phyloP scores from a whole-genome alignment of 1,139 yeast genomes.

The Magnusiomyces paraingens region DNA sequence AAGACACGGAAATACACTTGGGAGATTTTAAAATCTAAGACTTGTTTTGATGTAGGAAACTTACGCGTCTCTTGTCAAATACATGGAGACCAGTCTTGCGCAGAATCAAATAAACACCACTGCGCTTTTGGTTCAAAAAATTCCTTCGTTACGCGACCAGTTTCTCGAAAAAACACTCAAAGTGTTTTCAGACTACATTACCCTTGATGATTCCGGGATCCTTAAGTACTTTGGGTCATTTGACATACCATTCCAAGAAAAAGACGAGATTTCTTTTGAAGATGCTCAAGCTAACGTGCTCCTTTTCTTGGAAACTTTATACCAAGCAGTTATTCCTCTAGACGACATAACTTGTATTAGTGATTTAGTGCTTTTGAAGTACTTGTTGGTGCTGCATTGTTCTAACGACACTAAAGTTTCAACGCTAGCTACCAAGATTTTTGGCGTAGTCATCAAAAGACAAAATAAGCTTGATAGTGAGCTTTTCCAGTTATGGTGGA shows the following conservation, averaged over 20 bases:
- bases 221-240: conserved; percentile 5
- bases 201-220: conserved; percentile 10
- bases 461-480: conserved; percentile 8
- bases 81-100: background rate
- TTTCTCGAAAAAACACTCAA: conserved; percentile 8
- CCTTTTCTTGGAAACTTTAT: conserved; percentile 10
- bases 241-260: background rate
- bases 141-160: conserved; percentile 10
- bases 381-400: conserved; percentile 12
- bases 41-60: background rate
- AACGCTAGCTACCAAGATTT: conserved; percentile 10
- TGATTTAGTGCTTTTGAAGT: conserved; percentile 4
- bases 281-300: conserved; percentile 1
- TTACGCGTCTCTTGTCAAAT: background rate
- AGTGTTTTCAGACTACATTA: conserved; percentile 6
- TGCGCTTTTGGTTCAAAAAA: conserved; percentile 9
- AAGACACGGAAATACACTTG: no score
- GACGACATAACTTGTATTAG: background rate
- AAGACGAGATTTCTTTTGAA: background rate
- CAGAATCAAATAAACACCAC: background rate
- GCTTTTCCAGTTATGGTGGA: conserved; percentile 15
- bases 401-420: conserved; percentile 13
- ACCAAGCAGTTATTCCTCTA: conserved; percentile 7
- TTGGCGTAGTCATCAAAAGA: conserved; percentile 13
- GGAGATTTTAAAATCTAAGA: background rate